Base-by-base conservation (phyloP, 2,329 filamentous ascomycete genomes). In the Ploettnerulaceae sp. region DNA sequence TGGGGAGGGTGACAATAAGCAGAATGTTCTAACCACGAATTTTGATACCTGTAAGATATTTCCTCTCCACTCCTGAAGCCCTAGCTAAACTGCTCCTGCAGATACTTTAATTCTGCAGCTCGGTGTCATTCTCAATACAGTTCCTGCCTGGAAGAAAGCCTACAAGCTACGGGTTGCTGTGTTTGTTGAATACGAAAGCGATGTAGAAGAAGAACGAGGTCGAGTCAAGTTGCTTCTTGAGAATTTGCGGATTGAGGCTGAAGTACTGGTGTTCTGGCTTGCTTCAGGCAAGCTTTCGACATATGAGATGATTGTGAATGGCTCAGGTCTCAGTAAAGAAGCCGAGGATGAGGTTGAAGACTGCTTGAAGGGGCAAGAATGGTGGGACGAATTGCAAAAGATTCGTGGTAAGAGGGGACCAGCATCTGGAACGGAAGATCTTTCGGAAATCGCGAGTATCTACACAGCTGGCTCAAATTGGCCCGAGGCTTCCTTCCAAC, bases 11-110 rank as follows among this genome's bases (percentile, higher is more conserved):
- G 77, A 80, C 60, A 81, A 74, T 53, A 76, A 74, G 49, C 69
- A 75, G 51, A 81, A 79, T 57, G 73, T 93, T 5, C 66, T 91
- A 45, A 94, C 89, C 0, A 93, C 86, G 0, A 95, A 95, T 56
- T 94, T 95, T 63, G 89, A 95, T 64, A 95, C 89, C 0, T 94
- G 89, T 75, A 79, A 67, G 77, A n/a, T n/a, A n/a, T n/a, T n/a
- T 66, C 2, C 1, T 14, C 7, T 2, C 9, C 9, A 15, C 8
- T 29, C 22, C 15, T 22, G 17, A 28, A 9, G 1, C 32, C 31
- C 22, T 42, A 47, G 46, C 14, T 54, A n/a, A 39, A 47, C 25
- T 52, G 59, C 49, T 32, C n/a, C 8, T 28, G 9, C 38, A 80
- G 77, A 83, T 58, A 82, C 88, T 0, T 71, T 94, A n/a, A 93